phyloP scores from a whole-genome alignment of 305 asterid genomes.

The Coffea humblotiana region DNA sequence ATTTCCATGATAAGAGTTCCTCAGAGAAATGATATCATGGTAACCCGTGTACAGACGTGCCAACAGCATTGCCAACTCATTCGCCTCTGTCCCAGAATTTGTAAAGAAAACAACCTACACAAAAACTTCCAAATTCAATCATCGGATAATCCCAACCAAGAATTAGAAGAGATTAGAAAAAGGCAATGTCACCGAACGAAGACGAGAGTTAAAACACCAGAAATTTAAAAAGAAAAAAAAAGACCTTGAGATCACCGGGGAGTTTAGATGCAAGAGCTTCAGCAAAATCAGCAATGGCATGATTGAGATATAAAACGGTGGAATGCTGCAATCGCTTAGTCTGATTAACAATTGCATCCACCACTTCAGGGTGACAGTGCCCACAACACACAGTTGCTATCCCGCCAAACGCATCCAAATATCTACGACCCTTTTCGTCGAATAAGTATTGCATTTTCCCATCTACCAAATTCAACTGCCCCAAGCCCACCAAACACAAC shows the following conservation, averaged over 20 bases:
- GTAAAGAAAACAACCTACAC: constrained; percentile 76
- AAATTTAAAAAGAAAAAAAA: background rate
- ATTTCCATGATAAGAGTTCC: constrained; percentile 88
- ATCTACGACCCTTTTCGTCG: constrained; percentile 61
- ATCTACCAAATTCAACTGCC: constrained; percentile 62
- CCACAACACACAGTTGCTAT: constrained; percentile 83
- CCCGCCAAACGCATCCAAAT: constrained; percentile 72
- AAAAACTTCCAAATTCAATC: background rate
- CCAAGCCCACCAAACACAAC: background rate
- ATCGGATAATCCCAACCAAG: background rate
- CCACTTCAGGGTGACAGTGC: constrained; percentile 89
- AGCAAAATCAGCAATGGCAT: constrained; percentile 75
- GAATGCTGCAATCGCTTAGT: constrained; percentile 71
- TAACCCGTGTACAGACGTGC: constrained; percentile 61
- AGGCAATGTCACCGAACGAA: background rate
- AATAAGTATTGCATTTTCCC: constrained; percentile 75
- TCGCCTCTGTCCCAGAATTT: constrained; percentile 90
- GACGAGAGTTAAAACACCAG: background rate
- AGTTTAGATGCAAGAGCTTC: constrained; percentile 79
- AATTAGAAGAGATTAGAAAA: background rate
- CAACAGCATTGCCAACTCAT: constrained; percentile 84
- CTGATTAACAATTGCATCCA: constrained; percentile 64
- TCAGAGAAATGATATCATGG: constrained; percentile 70
- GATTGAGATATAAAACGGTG: constrained; percentile 74
- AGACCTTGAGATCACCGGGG: constrained; percentile 77